phyloP scores from a whole-genome alignment of 495 filamentous ascomycete genomes.

The Pseudevernia furfuracea region DNA sequence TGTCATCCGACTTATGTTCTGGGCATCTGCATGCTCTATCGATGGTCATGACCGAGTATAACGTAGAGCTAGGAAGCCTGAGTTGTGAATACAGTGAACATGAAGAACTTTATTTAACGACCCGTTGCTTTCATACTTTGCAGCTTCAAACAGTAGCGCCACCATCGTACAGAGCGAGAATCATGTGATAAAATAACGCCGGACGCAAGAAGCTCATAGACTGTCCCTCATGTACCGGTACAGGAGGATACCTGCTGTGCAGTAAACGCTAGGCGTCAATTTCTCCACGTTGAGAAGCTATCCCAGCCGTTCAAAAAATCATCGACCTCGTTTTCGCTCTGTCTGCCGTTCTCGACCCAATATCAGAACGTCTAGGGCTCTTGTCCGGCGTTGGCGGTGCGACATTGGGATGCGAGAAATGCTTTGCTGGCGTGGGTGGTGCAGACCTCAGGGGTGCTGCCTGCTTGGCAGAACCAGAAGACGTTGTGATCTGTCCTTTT shows the following conservation, averaged over 20 bases:
- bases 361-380: slow-evolving; percentile 21
- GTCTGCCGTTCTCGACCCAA: slow-evolving; percentile 22
- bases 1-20: background rate
- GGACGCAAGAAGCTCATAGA: background rate
- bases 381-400: slow-evolving; percentile 22
- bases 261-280: background rate
- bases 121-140: background rate
- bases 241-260: background rate
- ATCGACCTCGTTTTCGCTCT: slow-evolving; percentile 25
- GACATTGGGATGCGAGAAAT: slow-evolving; percentile 12
- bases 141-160: background rate
- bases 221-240: background rate
- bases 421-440: slow-evolving; percentile 27
- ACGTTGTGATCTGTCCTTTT: slow-evolving; percentile 24
- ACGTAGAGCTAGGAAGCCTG: background rate
- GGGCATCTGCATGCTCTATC: background rate
- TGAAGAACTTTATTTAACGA: background rate
- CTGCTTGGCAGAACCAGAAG: slow-evolving; percentile 13
- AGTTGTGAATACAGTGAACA: background rate
- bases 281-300: background rate
- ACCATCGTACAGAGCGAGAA: background rate
- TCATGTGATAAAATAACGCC: background rate
- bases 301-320: slow-evolving; percentile 22
- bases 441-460: slow-evolving; percentile 22
- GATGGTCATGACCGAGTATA: background rate